phyloP scores from a whole-genome alignment of 2,329 filamentous ascomycete genomes.

The Hymenoscyphus fructigenus region DNA sequence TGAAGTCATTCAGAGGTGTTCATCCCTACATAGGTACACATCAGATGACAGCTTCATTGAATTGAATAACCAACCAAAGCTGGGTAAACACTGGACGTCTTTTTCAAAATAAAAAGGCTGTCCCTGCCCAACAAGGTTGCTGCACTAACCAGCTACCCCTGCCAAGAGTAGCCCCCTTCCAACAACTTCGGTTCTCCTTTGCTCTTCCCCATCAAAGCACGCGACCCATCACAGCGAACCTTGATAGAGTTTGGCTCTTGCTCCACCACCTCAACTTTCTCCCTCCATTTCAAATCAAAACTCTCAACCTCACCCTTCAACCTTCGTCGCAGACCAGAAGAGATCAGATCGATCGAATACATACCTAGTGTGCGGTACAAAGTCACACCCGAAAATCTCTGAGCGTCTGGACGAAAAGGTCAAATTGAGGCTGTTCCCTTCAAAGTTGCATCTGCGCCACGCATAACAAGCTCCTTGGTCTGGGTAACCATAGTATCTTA shows the following conservation, averaged over 20 bases:
- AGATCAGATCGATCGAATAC: neutral
- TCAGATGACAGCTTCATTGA: neutral
- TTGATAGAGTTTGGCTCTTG: neutral
- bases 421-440: neutral
- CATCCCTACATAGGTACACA: neutral
- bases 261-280: neutral
- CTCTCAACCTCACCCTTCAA: neutral
- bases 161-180: neutral
- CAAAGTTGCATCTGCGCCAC: neutral
- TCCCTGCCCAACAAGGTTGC: neutral
- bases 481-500: neutral
- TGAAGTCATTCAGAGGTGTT: neutral
- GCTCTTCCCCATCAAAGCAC: conserved; percentile 2
- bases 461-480: neutral
- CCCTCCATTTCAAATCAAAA: neutral
- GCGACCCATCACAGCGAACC: neutral
- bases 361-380: neutral
- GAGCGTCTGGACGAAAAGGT: neutral
- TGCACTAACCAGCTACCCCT: neutral
- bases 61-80: neutral
- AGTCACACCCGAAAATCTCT: neutral
- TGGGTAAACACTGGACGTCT: neutral
- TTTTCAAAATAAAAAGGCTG: neutral
- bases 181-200: too few species aligned
- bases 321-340: neutral